These are phyloP conservation scores for Thuja plicata DNA, from an alignment of 83 land plant genomes.

Conservation along the genomic window DNA sequence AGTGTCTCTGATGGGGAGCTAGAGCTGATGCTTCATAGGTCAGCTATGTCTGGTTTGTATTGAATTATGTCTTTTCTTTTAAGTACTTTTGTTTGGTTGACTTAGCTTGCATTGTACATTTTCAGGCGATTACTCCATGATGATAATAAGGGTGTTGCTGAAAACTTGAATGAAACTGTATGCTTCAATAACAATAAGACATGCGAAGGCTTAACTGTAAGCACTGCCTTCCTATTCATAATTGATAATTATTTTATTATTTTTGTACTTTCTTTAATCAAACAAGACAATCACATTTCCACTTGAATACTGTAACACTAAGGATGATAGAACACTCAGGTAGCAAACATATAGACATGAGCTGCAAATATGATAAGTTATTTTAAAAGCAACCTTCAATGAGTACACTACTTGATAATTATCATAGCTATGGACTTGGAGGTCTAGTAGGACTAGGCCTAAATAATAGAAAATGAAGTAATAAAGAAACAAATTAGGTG, in stretches of 20 bases:
- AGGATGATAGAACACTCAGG: not conserved
- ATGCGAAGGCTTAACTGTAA: constrained; percentile 85
- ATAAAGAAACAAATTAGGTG: no score
- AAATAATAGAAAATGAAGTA: no score
- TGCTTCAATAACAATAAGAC: constrained; percentile 34
- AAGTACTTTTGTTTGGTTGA: not conserved
- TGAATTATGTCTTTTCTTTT: not conserved
- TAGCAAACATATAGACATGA: not conserved
- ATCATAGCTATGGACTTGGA: no score
- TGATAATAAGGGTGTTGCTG: constrained; percentile 87
- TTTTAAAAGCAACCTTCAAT: not conserved
- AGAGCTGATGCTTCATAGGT: constrained; percentile 98
- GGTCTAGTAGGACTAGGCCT: no score
- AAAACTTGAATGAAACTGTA: constrained; percentile 87
- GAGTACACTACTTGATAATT: not conserved
- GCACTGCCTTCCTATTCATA: constrained; percentile 11
- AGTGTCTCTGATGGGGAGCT: constrained; percentile 88
- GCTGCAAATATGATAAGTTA: not conserved
- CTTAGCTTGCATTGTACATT: not conserved
- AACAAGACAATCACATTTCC: not conserved
- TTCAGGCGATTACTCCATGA: constrained; percentile 84
- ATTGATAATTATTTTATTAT: not conserved
- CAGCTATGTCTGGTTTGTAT: not conserved
- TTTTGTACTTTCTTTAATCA: not conserved
- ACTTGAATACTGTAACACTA: not conserved